Percentiles rank a stretch among this genome's conserved stretches.
These are phyloP conservation scores for Pichia eremophila DNA, from an alignment of 805 yeast genomes.

Conservation along the genomic window DNA sequence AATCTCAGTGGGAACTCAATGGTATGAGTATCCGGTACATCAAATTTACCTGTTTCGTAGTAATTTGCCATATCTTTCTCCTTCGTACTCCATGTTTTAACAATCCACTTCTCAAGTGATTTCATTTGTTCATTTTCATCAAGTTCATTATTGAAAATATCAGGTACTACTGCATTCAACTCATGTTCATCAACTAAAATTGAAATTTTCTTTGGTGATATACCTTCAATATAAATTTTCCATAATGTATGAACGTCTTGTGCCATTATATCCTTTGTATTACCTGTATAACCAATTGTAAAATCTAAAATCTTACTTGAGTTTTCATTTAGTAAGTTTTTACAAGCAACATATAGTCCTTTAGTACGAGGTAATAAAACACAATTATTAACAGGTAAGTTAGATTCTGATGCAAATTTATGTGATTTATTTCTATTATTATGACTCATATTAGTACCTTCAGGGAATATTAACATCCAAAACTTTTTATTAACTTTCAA, in stretches of 20 bases:
- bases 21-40: constrained; percentile 15
- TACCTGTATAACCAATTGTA: constrained; percentile 76
- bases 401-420: constrained; percentile 42
- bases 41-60: constrained; percentile 46
- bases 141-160: constrained; percentile 25
- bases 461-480: constrained; percentile 78
- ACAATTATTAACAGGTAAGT: constrained; percentile 35
- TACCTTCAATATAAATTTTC: constrained; percentile 56
- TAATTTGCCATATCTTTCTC: constrained; percentile 61
- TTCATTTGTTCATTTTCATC: constrained; percentile 34
- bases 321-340: constrained; percentile 38
- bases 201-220: constrained; percentile 58
- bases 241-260: constrained; percentile 66
- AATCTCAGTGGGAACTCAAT: constrained; percentile 16
- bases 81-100: constrained; percentile 64
- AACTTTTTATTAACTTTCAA: constrained; percentile 34
- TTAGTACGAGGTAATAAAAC: constrained; percentile 75
- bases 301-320: constrained; percentile 65
- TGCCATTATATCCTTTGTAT: constrained; percentile 53
- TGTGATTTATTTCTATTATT: constrained; percentile 52
- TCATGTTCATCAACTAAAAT: constrained; percentile 53
- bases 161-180: constrained; percentile 24
- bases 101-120: constrained; percentile 68
- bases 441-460: constrained; percentile 79
- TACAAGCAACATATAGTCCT: constrained; percentile 64